Evolutionary conservation across 768 basidiomycete genomes (phyloP), one percentile per base, ranked within the genome.

Genomic region (Pleurotus giganteus): DNA sequence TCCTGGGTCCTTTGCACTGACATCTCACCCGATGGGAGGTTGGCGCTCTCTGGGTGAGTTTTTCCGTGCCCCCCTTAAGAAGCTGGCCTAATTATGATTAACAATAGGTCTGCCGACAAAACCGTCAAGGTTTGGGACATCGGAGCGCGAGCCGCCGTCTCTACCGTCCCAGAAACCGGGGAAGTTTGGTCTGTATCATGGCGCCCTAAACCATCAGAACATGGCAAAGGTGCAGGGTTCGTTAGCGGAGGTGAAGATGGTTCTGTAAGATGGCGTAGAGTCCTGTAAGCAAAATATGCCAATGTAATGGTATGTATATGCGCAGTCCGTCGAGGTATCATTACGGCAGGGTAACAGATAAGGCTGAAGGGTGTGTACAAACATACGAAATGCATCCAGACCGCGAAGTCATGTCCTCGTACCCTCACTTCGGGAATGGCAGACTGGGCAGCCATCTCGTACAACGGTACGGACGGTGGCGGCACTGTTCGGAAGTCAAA

Each of bases 1-100:
- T 94, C 93, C 8, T 96, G 95, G 94, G 91, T 93, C 2, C 77
- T 98, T 32, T 87, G 85, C 62, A 76, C 84, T 5, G 89, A 91
- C 62, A 82, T 94, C 37, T 89, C 91, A 26, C 89, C 86, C 8
- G 93, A 95, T 66, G 84, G 84, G 6, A 80, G 85, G 47, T 78
- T 93, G 17, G 88, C 85, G 12, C 77, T 91, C 15, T 92, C 90
- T 54, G 92, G 93, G 90, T 92, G 66, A 56, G 79, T 70, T 19
- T 37, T 7, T 29, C 44, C 19, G 28, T 32, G 45, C 15, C 17
- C 1, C 43, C 44, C 55, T 19, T 27, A 44, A 34, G 27, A 60
- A 26, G 8, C 23, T 32, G 23, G 42, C 39, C 26, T 43, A 49
- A 28, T 39, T 36, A 53, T 57, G 19, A 59, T 42, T 32, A 47